Evolutionary conservation across 495 filamentous ascomycete species (phyloP), one percentile per base, ranked within the genome.

Genomic region (Penicillium turbatum): DNA sequence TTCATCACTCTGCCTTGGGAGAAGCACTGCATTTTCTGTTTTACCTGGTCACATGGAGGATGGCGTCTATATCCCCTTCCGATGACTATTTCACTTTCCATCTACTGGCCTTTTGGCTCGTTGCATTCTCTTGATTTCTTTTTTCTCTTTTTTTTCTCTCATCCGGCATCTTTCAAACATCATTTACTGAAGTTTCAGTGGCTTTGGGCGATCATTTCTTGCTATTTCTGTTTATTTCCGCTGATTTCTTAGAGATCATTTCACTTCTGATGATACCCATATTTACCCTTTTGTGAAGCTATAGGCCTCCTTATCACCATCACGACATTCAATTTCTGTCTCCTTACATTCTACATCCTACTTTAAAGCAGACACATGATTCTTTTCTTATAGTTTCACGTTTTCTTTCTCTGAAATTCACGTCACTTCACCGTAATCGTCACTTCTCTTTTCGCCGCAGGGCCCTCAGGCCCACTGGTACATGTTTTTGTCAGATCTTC

Each of bases 181-280:
- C 35, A 16, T 45, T 21, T 46, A 37, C 51, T 41, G 13, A 1
- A 29, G 9, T 26, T 5, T 19, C 8, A n/a, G 19, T 42, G 52
- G 17, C 16, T 19, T n/a, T 40, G 38, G 32, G 44, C 48, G 13
- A 50, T 46, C 40, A 48, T 44, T 6, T 51, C 49, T 34, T 36
- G 47, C 40, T 29, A 37, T 29, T 43, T 47, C 47, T 57, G 57
- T 36, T 48, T 55, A 8, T 12, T 37, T n/a, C 35, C 30, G 30
- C 13, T 31, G 39, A 41, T 49, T 37, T 43, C 15, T 29, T 32
- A 45, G 39, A 55, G 36, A 51, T 46, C 41, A 38, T 26, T 45
- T 29, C 48, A 27, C 49, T 61, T 61, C 57, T 64, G 62, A 70
- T 71, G 68, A 73, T 73, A 73, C 70, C 70, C 70, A 65, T 51